Evolutionary conservation across 2,329 filamentous ascomycete species (phyloP).

Genomic region (Alternaria tenuissima): DNA sequence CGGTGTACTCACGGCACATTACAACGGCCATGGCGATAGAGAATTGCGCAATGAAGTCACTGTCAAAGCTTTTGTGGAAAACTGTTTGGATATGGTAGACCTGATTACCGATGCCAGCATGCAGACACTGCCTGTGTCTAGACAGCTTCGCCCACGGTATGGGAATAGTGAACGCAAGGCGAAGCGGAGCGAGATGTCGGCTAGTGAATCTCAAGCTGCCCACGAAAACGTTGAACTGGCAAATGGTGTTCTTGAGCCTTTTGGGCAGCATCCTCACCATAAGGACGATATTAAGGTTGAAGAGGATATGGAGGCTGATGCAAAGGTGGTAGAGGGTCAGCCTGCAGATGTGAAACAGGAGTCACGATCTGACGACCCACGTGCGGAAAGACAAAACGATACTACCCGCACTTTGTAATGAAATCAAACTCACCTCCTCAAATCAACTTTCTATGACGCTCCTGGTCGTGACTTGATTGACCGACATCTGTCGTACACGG

Average conservation of each 20-base stretch:
- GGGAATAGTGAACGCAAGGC: conserved; percentile 24
- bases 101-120: conserved; percentile 29
- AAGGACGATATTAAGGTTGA: neutral
- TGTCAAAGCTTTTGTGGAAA: conserved; percentile 30
- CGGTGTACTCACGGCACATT: conserved; percentile 30
- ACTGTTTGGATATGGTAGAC: conserved; percentile 30
- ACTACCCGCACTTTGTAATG: neutral
- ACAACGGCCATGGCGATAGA: conserved; percentile 3
- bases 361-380: neutral
- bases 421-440: neutral
- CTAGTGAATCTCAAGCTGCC: neutral
- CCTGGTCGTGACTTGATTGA: neutral
- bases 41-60: conserved; percentile 11
- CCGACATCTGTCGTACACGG: neutral
- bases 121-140: conserved; percentile 23
- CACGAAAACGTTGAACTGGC: neutral
- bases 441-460: neutral
- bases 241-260: neutral
- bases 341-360: neutral
- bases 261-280: neutral
- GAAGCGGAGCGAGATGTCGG: conserved; percentile 7
- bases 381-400: neutral
- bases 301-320: neutral
- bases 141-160: conserved; percentile 19
- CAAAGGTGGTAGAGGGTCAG: neutral